phyloP scores from a whole-genome alignment of 352 stramenopile species.

The Phytophthora pseudosyringae region DNA sequence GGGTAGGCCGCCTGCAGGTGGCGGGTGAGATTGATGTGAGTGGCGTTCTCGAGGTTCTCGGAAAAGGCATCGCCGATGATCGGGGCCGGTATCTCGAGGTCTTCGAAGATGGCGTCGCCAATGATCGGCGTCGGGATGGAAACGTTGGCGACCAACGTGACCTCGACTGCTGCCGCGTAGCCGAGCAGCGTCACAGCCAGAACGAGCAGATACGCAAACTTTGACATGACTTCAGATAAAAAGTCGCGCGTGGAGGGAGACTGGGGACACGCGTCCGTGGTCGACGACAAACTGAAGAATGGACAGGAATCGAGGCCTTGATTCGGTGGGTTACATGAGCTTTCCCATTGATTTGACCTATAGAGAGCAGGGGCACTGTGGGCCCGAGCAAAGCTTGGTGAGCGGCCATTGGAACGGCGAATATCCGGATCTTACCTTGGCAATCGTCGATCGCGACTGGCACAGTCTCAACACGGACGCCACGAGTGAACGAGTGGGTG shows the following conservation, averaged over 20 bases:
- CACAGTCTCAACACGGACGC: slow-evolving; percentile 4
- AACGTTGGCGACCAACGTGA: slow-evolving; percentile 14
- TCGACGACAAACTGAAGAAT: slow-evolving; percentile 33
- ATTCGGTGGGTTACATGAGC: neutral
- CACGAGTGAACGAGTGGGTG: neutral
- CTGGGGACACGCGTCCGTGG: neutral
- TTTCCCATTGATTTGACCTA: slow-evolving; percentile 11
- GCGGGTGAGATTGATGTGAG: slow-evolving; percentile 3
- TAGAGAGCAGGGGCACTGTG: slow-evolving; percentile 4
- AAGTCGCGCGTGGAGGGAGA: neutral
- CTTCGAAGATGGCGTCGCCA: slow-evolving; percentile 28
- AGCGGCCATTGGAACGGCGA: slow-evolving; percentile 24
- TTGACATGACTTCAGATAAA: slow-evolving; percentile 16
- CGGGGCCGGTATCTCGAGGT: slow-evolving; percentile 23
- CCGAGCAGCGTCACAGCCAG: slow-evolving; percentile 18
- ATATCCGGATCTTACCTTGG: slow-evolving; percentile 13
- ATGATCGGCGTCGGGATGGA: slow-evolving; percentile 27
- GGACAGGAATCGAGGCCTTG: slow-evolving; percentile 1
- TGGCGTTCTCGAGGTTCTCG: slow-evolving; percentile 18
- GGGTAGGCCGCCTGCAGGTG: slow-evolving; percentile 29
- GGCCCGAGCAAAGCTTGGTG: slow-evolving; percentile 29
- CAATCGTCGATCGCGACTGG: slow-evolving; percentile 14
- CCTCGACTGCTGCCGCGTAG: slow-evolving; percentile 9
- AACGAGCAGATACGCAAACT: slow-evolving; percentile 8
- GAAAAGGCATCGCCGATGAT: slow-evolving; percentile 30